Conservation (phyloP, 2,329 filamentous ascomycete genomes). For the Thelonectria blattea region DNA sequence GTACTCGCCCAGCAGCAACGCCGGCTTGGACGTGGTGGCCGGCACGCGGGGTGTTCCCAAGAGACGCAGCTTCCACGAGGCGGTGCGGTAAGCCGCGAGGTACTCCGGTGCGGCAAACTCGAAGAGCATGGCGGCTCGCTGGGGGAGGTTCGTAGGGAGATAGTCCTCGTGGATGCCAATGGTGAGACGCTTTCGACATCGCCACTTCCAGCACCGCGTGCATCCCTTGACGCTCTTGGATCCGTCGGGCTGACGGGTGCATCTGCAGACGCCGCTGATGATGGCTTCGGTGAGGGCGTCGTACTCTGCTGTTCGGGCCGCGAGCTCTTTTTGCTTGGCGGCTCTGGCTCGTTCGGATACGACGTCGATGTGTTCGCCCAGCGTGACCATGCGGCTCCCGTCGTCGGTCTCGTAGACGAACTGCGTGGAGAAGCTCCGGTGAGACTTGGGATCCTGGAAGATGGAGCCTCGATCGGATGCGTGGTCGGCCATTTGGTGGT, state of each 20-base stretch:
- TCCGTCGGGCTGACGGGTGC: slow-evolving; percentile 3
- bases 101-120: slow-evolving; percentile 53
- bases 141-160: slow-evolving; percentile 22
- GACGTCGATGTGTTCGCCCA: slow-evolving; percentile 3
- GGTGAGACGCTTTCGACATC: slow-evolving; percentile 22
- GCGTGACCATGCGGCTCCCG: not conserved
- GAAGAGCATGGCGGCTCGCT: slow-evolving; percentile 54
- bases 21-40: not conserved
- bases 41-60: slow-evolving; percentile 10
- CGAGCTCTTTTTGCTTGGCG: slow-evolving; percentile 11
- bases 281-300: slow-evolving; percentile 24
- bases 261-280: slow-evolving; percentile 18
- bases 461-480: slow-evolving; percentile 46
- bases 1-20: not conserved
- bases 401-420: slow-evolving; percentile 4
- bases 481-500: not conserved
- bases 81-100: slow-evolving; percentile 43
- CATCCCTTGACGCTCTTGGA: slow-evolving; percentile 15
- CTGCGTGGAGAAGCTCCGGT: slow-evolving; percentile 1
- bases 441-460: slow-evolving; percentile 48
- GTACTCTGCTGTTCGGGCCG: slow-evolving; percentile 14
- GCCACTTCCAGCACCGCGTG: slow-evolving; percentile 21
- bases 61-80: slow-evolving; percentile 23
- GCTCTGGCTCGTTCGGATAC: not conserved
- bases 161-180: slow-evolving; percentile 34